These are phyloP conservation scores for Trametopsis cervina DNA, from an alignment of 768 basidiomycete genomes.

Conservation along the genomic window DNA sequence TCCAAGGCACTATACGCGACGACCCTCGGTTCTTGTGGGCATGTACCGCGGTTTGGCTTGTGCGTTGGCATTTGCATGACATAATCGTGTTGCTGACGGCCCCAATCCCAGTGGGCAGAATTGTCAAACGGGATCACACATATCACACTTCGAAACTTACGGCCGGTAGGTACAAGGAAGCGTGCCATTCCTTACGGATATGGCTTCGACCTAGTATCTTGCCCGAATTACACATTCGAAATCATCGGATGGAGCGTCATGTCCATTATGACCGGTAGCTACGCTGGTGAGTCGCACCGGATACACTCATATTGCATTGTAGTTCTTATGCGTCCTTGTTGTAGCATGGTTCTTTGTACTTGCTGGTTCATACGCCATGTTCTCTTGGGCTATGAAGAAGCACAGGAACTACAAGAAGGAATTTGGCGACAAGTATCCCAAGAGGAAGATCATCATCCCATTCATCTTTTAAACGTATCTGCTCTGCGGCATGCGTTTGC, in stretches of 20 bases:
- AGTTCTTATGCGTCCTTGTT: background rate
- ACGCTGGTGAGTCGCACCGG: constrained; percentile 63
- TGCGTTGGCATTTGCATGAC: constrained; percentile 33
- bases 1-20: constrained; percentile 55
- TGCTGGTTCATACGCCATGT: constrained; percentile 64
- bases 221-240: constrained; percentile 96
- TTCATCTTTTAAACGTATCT: constrained; percentile 41
- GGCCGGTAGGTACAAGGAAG: constrained; percentile 69
- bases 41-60: constrained; percentile 66
- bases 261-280: constrained; percentile 69
- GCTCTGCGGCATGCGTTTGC: background rate
- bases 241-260: constrained; percentile 67
- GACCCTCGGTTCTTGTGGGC: constrained; percentile 61
- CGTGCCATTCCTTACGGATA: constrained; percentile 91
- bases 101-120: constrained; percentile 60
- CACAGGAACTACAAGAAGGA: constrained; percentile 88
- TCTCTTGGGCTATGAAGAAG: constrained; percentile 86
- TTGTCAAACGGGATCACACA: constrained; percentile 83
- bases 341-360: constrained; percentile 60
- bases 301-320: background rate
- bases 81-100: constrained; percentile 1
- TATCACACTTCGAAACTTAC: constrained; percentile 73
- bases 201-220: constrained; percentile 81
- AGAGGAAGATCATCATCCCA: constrained; percentile 76
- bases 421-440: constrained; percentile 82